Percentiles rank a stretch among this genome's conserved stretches.
Evolutionary conservation across 176 grass and related monocot genomes (phyloP).

Genomic region (Tillandsia fasciculata): DNA sequence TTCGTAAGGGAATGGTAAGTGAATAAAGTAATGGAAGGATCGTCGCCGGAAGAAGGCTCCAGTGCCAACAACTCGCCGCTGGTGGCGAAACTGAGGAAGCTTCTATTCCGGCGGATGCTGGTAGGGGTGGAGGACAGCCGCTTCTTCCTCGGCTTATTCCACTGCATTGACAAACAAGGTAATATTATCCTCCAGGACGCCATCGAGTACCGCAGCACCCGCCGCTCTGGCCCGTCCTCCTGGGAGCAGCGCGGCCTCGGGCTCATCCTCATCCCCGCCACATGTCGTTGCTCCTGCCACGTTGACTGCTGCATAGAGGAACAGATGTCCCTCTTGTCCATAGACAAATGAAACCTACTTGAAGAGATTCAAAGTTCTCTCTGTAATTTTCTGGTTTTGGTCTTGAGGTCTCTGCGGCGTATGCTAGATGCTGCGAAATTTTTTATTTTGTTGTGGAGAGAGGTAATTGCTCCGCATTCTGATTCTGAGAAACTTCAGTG

Average conservation of each 20-base stretch:
- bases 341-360: conserved; percentile 32
- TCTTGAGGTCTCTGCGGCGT: too few relatives aligned
- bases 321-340: conserved; percentile 54
- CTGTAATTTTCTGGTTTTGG: too few relatives aligned
- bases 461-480: too few relatives aligned
- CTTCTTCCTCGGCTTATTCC: conserved; percentile 75
- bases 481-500: too few relatives aligned
- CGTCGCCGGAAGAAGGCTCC: not conserved
- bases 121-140: conserved; percentile 66
- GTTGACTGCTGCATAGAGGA: conserved; percentile 70
- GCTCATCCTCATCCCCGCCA: conserved; percentile 66
- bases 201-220: conserved; percentile 57
- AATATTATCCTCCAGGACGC: conserved; percentile 94
- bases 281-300: conserved; percentile 80
- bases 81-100: conserved; percentile 51
- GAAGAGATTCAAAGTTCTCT: not conserved
- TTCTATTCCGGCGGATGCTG: conserved; percentile 65
- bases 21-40: too few relatives aligned
- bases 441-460: too few relatives aligned
- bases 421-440: too few relatives aligned
- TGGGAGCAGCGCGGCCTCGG: conserved; percentile 71
- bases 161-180: conserved; percentile 91
- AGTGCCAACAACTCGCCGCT: conserved; percentile 33
- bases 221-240: conserved; percentile 17
- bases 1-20: too few relatives aligned